Evolutionary conservation across 2,329 filamentous ascomycete species (phyloP), one percentile per base, ranked within the genome.

Genomic region (Aspergillus aculeatinus): DNA sequence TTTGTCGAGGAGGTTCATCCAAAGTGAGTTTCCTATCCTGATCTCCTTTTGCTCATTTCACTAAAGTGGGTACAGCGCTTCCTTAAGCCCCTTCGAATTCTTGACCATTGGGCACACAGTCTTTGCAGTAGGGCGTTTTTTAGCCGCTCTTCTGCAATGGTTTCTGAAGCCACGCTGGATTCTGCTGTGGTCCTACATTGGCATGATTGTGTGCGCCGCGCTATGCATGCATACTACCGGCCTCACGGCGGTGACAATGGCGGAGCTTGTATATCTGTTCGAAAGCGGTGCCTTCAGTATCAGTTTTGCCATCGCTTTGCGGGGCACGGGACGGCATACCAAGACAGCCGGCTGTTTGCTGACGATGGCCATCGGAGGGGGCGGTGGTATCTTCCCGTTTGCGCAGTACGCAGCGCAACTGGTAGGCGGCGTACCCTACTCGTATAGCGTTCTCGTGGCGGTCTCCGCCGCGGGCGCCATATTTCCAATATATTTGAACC

Each of bases 251-350:
- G 74, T 83, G 2, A 76, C 78, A 2, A 77, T 83, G 68, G 72
- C 80, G 14, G 74, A 85, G 56, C 73, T 87, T 63, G 67, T 84
- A 51, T 85, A 82, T 68, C 82, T 87, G 63, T 86, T 86, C 64
- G 83, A 87, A 72, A 85, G 84, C 10, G 85, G 85, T 4, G 75
- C 83, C 2, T 88, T 87, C 72, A 79, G 82, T 47, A 80, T 85
- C 52, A 83, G 86, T 57, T 88, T 83, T 64, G 83, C 83, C 12
- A 83, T 85, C 62, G 76, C 79, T 2, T 76, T 88, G 10, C 83
- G 85, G 23, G 85, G 85, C 9, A 78, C 85, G 64, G 85, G 84
- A 5, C 76, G 72, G 14, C 81, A 85, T 67, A 87, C 85, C 16
- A 87, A 87, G 66, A 79, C 82, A 33, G 85, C 82, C 6, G 78